Evolutionary conservation across 768 basidiomycete species (phyloP).

Genomic region (Pisolithus marmoratus): DNA sequence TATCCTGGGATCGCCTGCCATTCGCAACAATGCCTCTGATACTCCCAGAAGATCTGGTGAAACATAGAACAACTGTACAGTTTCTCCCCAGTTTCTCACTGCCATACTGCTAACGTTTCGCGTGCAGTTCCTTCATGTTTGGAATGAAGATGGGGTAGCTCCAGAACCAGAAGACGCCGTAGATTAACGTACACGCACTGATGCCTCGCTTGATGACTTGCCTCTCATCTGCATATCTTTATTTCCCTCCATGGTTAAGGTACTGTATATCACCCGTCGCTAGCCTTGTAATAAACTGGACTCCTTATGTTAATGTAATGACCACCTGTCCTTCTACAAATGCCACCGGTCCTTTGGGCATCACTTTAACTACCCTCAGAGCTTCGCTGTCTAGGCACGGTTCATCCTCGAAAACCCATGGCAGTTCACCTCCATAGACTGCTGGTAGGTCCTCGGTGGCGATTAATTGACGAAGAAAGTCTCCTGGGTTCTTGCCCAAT

Average conservation of each 20-base stretch:
- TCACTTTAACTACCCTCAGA: slow-evolving; percentile 36
- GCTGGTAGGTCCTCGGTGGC: slow-evolving; percentile 50
- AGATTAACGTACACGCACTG: slow-evolving; percentile 17
- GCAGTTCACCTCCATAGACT: slow-evolving; percentile 68
- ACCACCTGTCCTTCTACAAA: slow-evolving; percentile 40
- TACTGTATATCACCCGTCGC: slow-evolving; percentile 14
- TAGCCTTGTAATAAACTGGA: too few relatives aligned
- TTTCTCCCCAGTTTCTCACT: slow-evolving; percentile 5
- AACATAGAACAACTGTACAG: slow-evolving; percentile 63
- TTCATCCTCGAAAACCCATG: slow-evolving; percentile 64
- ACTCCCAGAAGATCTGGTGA: slow-evolving; percentile 53
- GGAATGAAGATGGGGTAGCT: slow-evolving; percentile 74
- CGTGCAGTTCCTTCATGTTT: slow-evolving; percentile 64
- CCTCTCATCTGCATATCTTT: slow-evolving; percentile 18
- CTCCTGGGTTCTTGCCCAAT: slow-evolving; percentile 54
- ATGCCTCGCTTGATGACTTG: not conserved
- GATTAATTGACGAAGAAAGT: slow-evolving; percentile 47
- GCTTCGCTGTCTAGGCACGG: slow-evolving; percentile 58
- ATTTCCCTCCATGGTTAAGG: slow-evolving; percentile 20
- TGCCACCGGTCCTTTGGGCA: slow-evolving; percentile 53
- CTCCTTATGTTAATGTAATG: too few relatives aligned
- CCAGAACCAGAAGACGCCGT: slow-evolving; percentile 56
- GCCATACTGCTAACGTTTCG: slow-evolving; percentile 1
- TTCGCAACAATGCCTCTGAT: slow-evolving; percentile 56
- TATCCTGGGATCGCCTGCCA: slow-evolving; percentile 71